Evolutionary conservation across 345 rosid genomes (phyloP).

Genomic region (Cochlearia excelsa): DNA sequence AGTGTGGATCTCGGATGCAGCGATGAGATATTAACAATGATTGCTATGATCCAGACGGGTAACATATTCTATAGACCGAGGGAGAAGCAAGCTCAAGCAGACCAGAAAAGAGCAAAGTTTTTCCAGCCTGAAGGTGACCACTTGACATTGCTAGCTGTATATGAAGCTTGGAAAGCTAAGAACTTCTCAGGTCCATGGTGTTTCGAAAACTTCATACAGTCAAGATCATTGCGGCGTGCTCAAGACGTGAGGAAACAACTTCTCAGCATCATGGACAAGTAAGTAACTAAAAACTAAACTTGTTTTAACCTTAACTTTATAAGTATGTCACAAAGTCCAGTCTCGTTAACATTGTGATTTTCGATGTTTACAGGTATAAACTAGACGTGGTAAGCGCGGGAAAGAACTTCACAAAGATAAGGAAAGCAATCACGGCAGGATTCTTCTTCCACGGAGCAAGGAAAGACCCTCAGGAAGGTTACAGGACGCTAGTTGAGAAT

Average conservation of each 20-base stretch:
- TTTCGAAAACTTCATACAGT: slow-evolving; percentile 81
- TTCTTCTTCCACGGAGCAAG: slow-evolving; percentile 83
- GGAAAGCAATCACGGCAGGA: slow-evolving; percentile 88
- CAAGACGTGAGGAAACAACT: slow-evolving; percentile 89
- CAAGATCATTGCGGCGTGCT: slow-evolving; percentile 73
- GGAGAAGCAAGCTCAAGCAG: slow-evolving; percentile 94
- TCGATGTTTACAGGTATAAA: slow-evolving; percentile 54
- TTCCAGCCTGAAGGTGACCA: slow-evolving; percentile 92
- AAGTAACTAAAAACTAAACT: slow-evolving; percentile 33
- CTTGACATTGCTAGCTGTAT: slow-evolving; percentile 86
- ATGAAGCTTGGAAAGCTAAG: slow-evolving; percentile 91
- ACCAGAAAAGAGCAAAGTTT: slow-evolving; percentile 87
- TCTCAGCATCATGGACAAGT: slow-evolving; percentile 88
- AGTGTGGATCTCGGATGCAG: slow-evolving; percentile 96
- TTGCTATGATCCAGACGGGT: slow-evolving; percentile 88
- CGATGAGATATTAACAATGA: slow-evolving; percentile 85
- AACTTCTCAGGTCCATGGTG: slow-evolving; percentile 92
- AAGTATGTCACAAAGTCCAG: background rate
- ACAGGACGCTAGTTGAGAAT: slow-evolving; percentile 77
- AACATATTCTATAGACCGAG: slow-evolving; percentile 89
- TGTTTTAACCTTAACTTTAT: background rate
- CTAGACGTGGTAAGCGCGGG: slow-evolving; percentile 80
- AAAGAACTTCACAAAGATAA: slow-evolving; percentile 64
- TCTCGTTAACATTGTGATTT: slow-evolving; percentile 1
- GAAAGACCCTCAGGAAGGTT: slow-evolving; percentile 88